Conservation (phyloP, 2,329 filamentous ascomycete species). For the Exserohilum rostratum region DNA sequence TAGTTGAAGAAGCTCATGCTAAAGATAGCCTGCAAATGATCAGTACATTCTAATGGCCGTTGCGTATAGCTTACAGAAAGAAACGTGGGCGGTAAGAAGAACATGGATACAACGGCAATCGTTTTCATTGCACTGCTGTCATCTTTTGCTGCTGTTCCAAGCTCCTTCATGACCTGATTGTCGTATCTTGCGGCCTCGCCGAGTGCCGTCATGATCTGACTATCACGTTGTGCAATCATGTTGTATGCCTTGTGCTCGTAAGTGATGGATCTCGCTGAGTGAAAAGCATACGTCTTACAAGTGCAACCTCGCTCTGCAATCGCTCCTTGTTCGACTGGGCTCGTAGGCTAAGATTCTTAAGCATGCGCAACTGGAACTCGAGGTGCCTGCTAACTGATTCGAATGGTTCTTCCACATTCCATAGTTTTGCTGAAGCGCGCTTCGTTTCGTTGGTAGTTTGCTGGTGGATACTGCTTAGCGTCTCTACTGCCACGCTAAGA, state of each 20-base stretch:
- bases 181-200: conserved; percentile 22
- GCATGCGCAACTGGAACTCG: conserved; percentile 14
- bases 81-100: conserved; percentile 29
- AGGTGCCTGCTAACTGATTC: conserved; percentile 1
- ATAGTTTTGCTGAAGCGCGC: background rate
- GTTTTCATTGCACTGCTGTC: conserved; percentile 27
- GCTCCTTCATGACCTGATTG: conserved; percentile 17
- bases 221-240: conserved; percentile 26
- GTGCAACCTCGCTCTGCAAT: conserved; percentile 25
- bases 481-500: conserved; percentile 15
- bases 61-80: conserved; percentile 14
- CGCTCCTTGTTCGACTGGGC: conserved; percentile 25
- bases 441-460: background rate
- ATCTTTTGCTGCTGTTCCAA: conserved; percentile 19
- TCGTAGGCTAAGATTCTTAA: conserved; percentile 13
- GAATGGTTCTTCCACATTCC: background rate
- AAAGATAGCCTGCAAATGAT: conserved; percentile 22
- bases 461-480: conserved; percentile 12
- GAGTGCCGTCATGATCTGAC: conserved; percentile 18
- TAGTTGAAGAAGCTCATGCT: conserved; percentile 33
- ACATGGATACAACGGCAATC: conserved; percentile 28
- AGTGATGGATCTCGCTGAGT: background rate
- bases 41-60: background rate
- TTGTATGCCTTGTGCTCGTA: conserved; percentile 22
- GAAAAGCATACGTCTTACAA: conserved; percentile 6